Evolutionary conservation across 441 rosid genomes (phyloP), one percentile per base, ranked within the genome.

Genomic region (Sinapis alba): DNA sequence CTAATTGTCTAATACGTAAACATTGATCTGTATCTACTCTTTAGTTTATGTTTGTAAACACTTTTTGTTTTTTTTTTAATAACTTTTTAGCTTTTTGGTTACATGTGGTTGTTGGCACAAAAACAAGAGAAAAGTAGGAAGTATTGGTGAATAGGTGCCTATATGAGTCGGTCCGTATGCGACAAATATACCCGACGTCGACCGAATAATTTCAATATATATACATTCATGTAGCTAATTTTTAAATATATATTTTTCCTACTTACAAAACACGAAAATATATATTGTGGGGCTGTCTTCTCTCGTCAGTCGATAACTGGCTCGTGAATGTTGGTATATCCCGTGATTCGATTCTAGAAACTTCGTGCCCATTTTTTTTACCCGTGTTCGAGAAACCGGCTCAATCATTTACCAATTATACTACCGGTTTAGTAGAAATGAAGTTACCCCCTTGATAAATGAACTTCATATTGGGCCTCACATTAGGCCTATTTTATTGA

Each of bases 331-430:
- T 69, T 56, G 65, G 60, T 45, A 43, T 51, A 23, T 45, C 79
- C 65, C 71, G 79, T 76, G 79, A 76, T 63, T 69, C 65, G 53
- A 13, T 43, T 76, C 71, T 56, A 56, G 61, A 76, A 63, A 70
- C 32, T 70, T 63, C 75, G 65, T 36, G 59, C 58, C 36, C 28
- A 61, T 0, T 21, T 62, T 5, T 19, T 24, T 10, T 9, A n/a
- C 43, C 43, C 43, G 43, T 36, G 43, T 36, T 36, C 43, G 43
- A 36, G 3, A 36, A 30, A 60, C 78, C 73, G 68, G 72, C 24
- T 72, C 5, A 20, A 20, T 73, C 15, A 30, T 3, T 21, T 63
- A 43, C 27, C 3, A 2, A 3, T n/a, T n/a, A n/a, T n/a, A n/a
- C n/a, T n/a, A 13, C 47, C 65, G 30, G 61, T 59, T 59, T 6